Evolutionary conservation across 2,329 filamentous ascomycete species (phyloP).

Genomic region (Fusarium equiseti): DNA sequence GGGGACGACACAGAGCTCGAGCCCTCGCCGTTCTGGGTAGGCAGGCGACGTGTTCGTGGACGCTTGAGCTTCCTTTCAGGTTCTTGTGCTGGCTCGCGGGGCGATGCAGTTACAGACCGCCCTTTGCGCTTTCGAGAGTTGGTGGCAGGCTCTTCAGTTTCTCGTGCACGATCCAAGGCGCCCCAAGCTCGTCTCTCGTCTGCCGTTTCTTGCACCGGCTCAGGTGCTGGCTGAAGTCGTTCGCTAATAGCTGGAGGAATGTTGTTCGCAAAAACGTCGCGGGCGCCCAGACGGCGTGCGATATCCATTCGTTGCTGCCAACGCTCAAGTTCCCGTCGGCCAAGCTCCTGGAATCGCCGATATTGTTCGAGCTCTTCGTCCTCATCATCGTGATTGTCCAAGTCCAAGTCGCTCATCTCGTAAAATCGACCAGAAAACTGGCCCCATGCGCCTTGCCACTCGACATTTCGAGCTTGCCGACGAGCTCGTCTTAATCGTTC

Average conservation of each 20-base stretch:
- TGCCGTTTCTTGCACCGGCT: slow-evolving; percentile 73
- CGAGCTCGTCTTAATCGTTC: slow-evolving; percentile 68
- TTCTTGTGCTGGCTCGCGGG: slow-evolving; percentile 74
- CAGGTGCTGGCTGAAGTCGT: slow-evolving; percentile 68
- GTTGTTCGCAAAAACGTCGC: slow-evolving; percentile 76
- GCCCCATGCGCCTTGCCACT: slow-evolving; percentile 91
- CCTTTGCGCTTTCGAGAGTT: slow-evolving; percentile 79
- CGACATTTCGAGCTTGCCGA: slow-evolving; percentile 76
- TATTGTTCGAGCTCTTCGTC: slow-evolving; percentile 78
- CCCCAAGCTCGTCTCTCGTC: slow-evolving; percentile 92
- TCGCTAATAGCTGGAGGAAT: slow-evolving; percentile 70
- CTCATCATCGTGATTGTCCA: slow-evolving; percentile 62
- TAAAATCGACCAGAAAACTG: slow-evolving; percentile 71
- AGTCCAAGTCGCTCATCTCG: slow-evolving; percentile 64
- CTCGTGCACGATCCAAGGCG: slow-evolving; percentile 85
- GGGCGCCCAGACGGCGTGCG: slow-evolving; percentile 81
- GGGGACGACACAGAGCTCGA: slow-evolving; percentile 57
- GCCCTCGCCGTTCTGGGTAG: slow-evolving; percentile 60
- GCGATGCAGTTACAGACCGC: slow-evolving; percentile 77
- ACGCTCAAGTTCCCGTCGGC: slow-evolving; percentile 72
- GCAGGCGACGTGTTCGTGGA: slow-evolving; percentile 80
- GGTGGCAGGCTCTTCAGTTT: slow-evolving; percentile 68
- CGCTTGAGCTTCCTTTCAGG: slow-evolving; percentile 89
- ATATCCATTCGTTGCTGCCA: slow-evolving; percentile 90
- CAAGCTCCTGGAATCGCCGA: slow-evolving; percentile 65